Conservation (phyloP, 371 early-diverging fungal species). For the Amoeboaphelidium protococcarum region DNA sequence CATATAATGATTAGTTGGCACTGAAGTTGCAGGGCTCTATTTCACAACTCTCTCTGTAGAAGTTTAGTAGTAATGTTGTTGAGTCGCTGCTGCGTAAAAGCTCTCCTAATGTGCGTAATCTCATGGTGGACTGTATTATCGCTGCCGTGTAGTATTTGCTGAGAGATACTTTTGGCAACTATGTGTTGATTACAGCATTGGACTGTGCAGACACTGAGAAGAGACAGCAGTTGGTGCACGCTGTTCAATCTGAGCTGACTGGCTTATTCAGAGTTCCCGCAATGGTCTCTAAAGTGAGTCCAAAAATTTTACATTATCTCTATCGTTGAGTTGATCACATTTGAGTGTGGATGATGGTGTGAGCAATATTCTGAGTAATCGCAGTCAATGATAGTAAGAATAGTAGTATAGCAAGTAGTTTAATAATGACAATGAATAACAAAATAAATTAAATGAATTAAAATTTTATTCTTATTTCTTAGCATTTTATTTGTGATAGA, state of each 20-base stretch:
- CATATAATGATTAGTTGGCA: conserved; percentile 32
- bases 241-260: background rate
- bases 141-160: conserved; percentile 32
- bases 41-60: conserved; percentile 48
- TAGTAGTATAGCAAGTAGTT: too few species aligned
- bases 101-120: conserved; percentile 1
- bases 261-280: background rate
- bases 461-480: too few species aligned
- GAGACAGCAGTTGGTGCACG: conserved; percentile 23
- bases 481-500: too few species aligned
- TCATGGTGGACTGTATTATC: background rate
- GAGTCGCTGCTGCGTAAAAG: conserved; percentile 28
- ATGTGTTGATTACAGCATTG: conserved; percentile 67
- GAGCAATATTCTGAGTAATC: background rate
- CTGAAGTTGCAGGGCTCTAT: conserved; percentile 46
- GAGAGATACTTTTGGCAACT: conserved; percentile 66
- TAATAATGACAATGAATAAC: too few species aligned
- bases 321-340: background rate
- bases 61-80: conserved; percentile 75
- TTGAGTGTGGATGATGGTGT: background rate
- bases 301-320: background rate
- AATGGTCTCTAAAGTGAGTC: background rate
- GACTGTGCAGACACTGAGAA: conserved; percentile 58
- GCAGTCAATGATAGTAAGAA: too few species aligned
- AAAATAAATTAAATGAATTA: too few species aligned